Percentiles rank a stretch among this genome's conserved stretches.
phyloP scores from a whole-genome alignment of 1,139 yeast genomes.

The Eremothecium sinecaudum region DNA sequence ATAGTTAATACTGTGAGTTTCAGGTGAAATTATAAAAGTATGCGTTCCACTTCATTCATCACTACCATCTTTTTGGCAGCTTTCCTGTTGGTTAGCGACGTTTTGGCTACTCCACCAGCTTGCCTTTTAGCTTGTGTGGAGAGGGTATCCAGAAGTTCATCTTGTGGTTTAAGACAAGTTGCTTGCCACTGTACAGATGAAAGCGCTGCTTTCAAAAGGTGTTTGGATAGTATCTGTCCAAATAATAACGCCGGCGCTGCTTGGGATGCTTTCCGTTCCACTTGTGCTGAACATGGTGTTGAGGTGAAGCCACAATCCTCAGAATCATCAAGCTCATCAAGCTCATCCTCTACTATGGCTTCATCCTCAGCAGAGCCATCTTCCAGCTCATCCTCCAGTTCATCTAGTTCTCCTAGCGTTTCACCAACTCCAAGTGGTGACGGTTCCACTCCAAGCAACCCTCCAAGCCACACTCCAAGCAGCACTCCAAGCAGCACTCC shows the following conservation, averaged over 20 bases:
- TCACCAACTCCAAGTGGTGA: constrained; percentile 2
- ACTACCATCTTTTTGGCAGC: constrained; percentile 42
- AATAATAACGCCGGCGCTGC: constrained; percentile 49
- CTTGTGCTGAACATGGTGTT: constrained; percentile 42
- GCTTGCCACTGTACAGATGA: constrained; percentile 56
- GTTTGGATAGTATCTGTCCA: constrained; percentile 63
- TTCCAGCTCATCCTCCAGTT: constrained; percentile 18
- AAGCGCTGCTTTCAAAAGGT: constrained; percentile 41
- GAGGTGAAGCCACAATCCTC: constrained; percentile 28
- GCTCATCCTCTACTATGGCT: constrained; percentile 27
- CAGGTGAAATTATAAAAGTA: constrained; percentile 9
- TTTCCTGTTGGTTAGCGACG: constrained; percentile 41
- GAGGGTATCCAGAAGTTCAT: constrained; percentile 48
- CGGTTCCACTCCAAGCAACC: constrained; percentile 15
- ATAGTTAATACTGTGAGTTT: too few relatives aligned
- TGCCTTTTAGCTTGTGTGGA: constrained; percentile 84
- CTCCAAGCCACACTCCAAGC: too few relatives aligned
- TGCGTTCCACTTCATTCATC: constrained; percentile 29
- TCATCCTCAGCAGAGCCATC: constrained; percentile 16
- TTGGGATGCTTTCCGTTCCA: constrained; percentile 42
- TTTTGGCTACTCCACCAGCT: constrained; percentile 75
- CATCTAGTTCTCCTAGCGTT: constrained; percentile 14
- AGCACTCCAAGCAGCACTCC: too few relatives aligned
- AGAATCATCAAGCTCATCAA: constrained; percentile 30
- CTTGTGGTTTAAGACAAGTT: constrained; percentile 44